phyloP scores from a whole-genome alignment of 495 filamentous ascomycete genomes.

The Hypomontagnella submonticulosa region DNA sequence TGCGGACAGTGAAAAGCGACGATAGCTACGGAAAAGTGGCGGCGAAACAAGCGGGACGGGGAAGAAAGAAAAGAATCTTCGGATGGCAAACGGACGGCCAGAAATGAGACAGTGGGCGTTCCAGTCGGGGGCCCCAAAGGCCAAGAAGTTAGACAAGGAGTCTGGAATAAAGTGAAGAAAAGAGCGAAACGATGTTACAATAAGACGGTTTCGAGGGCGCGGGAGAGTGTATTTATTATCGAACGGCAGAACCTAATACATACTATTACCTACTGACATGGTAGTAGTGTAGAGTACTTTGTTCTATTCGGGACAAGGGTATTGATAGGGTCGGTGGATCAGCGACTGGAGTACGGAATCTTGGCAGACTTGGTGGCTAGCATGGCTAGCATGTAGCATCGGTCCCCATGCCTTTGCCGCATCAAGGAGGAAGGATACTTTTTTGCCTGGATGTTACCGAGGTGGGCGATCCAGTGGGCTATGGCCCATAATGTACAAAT shows the following conservation, averaged over 20 bases:
- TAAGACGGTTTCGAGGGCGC: slow-evolving; percentile 24
- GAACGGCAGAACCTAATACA: slow-evolving; percentile 4
- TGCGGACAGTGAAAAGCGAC: slow-evolving; percentile 14
- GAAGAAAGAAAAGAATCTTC: background rate
- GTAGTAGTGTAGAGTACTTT: background rate
- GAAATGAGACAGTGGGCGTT: slow-evolving; percentile 13
- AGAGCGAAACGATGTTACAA: slow-evolving; percentile 27
- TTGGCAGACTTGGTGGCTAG: slow-evolving; percentile 1
- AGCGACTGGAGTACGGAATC: slow-evolving; percentile 9
- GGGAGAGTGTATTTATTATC: slow-evolving; percentile 40
- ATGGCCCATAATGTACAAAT: too few species aligned
- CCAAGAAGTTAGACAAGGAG: slow-evolving; percentile 15
- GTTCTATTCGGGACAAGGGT: slow-evolving; percentile 22
- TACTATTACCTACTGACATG: background rate
- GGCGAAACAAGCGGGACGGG: slow-evolving; percentile 18
- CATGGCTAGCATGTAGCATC: background rate
- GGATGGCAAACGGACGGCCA: slow-evolving; percentile 1
- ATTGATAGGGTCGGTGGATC: slow-evolving; percentile 32
- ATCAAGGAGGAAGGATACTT: slow-evolving; percentile 1
- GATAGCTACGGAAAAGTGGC: too few species aligned
- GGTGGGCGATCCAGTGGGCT: background rate
- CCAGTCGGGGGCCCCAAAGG: slow-evolving; percentile 20
- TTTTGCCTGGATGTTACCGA: background rate
- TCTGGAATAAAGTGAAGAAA: slow-evolving; percentile 12
- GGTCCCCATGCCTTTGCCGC: background rate